Evolutionary conservation across 305 asterid genomes (phyloP).

Genomic region (Fraxinus velutina): DNA sequence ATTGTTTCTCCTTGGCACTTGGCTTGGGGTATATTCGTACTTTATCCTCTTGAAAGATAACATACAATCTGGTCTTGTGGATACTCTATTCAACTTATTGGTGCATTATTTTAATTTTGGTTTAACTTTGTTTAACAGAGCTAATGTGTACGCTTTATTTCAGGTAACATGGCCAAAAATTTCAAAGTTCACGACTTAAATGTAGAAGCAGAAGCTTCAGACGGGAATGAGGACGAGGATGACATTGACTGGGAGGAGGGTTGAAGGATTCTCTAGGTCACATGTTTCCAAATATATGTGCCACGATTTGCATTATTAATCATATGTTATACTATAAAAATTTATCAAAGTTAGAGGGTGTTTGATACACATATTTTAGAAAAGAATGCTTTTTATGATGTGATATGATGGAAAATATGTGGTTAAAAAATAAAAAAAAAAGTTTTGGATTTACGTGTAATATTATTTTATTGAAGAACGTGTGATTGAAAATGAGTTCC

Average conservation of each 20-base stretch:
- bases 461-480: too few relatives aligned
- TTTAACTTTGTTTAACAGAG: not conserved
- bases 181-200: slow-evolving; percentile 61
- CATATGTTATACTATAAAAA: not conserved
- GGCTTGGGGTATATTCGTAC: not conserved
- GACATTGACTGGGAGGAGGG: slow-evolving; percentile 87
- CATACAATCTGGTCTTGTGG: not conserved
- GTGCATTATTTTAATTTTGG: slow-evolving; percentile 12
- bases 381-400: too few relatives aligned
- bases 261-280: slow-evolving; percentile 21
- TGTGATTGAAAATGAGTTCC: too few relatives aligned
- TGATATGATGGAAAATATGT: too few relatives aligned
- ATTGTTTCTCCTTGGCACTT: not conserved
- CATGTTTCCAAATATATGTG: not conserved
- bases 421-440: too few relatives aligned
- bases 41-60: not conserved
- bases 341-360: not conserved
- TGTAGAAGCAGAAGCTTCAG: slow-evolving; percentile 65
- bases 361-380: too few relatives aligned
- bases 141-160: slow-evolving; percentile 10
- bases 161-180: slow-evolving; percentile 45
- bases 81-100: not conserved
- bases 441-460: too few relatives aligned
- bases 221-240: slow-evolving; percentile 52
- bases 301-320: not conserved